phyloP scores from a whole-genome alignment of 2,329 filamentous ascomycete genomes.

The Exophiala sp. region DNA sequence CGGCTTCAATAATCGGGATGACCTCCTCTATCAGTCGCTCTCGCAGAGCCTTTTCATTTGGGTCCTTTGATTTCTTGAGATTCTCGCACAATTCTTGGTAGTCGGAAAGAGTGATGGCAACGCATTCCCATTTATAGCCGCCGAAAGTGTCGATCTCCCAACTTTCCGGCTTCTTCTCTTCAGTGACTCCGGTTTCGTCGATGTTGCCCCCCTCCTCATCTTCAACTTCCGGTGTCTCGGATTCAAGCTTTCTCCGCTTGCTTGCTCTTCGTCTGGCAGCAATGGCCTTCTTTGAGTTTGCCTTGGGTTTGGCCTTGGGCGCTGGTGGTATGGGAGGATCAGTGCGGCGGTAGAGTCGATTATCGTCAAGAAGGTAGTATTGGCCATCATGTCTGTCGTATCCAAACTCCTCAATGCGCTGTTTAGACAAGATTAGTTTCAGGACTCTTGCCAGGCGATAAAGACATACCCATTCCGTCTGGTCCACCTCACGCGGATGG shows the following conservation, averaged over 20 bases:
- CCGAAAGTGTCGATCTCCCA: conserved; percentile 60
- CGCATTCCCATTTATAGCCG: conserved; percentile 80
- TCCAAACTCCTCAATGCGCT: conserved; percentile 52
- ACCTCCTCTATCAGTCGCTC: conserved; percentile 69
- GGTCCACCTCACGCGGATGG: conserved; percentile 65
- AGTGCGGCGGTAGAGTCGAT: conserved; percentile 82
- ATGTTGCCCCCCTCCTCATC: conserved; percentile 42
- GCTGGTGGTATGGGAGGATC: conserved; percentile 58
- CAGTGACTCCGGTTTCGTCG: conserved; percentile 35
- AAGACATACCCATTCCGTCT: conserved; percentile 69
- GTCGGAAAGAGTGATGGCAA: conserved; percentile 75
- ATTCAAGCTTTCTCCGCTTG: conserved; percentile 56
- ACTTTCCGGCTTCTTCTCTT: conserved; percentile 35
- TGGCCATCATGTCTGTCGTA: conserved; percentile 83
- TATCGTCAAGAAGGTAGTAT: conserved; percentile 90
- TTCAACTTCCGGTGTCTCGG: conserved; percentile 37
- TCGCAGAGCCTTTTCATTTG: conserved; percentile 74
- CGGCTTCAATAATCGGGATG: conserved; percentile 75
- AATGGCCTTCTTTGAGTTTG: conserved; percentile 60
- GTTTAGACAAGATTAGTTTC: conserved; percentile 14
- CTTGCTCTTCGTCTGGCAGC: conserved; percentile 57
- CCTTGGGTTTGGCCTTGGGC: conserved; percentile 55
- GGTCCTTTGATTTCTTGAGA: conserved; percentile 69
- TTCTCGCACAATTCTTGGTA: conserved; percentile 65
- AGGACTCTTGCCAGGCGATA: background rate